Conservation (phyloP, 768 basidiomycete species). For the Tricholoma matsutake region DNA sequence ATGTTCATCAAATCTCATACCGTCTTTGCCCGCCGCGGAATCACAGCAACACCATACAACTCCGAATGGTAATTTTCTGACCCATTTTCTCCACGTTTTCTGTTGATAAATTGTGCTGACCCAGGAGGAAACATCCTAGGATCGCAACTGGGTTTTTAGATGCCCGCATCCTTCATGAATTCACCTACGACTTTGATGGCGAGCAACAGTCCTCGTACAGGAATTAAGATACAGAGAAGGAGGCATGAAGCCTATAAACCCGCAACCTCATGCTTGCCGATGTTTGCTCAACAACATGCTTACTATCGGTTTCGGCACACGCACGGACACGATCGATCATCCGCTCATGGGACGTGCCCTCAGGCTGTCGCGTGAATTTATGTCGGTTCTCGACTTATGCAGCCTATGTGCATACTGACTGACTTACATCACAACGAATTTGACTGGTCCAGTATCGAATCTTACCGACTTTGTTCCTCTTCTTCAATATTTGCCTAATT, state of each 20-base stretch:
- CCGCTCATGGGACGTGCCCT: constrained; percentile 36
- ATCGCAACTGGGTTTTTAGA: constrained; percentile 34
- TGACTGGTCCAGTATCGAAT: constrained; percentile 43
- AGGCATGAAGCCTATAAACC: constrained; percentile 35
- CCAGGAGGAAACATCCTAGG: constrained; percentile 42
- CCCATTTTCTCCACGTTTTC: no score
- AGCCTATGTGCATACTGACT: background rate
- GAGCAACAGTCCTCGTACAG: constrained; percentile 38
- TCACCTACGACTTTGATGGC: constrained; percentile 31
- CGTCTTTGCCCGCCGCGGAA: constrained; percentile 40
- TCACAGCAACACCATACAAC: constrained; percentile 43
- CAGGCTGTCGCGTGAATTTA: constrained; percentile 41
- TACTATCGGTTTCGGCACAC: constrained; percentile 39
- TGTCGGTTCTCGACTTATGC: constrained; percentile 26
- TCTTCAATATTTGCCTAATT: constrained; percentile 38
- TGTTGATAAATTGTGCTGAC: background rate
- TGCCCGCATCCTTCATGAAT: constrained; percentile 28
- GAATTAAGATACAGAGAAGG: constrained; percentile 29
- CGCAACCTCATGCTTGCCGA: constrained; percentile 37
- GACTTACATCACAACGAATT: constrained; percentile 29
- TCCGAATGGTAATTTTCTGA: constrained; percentile 32
- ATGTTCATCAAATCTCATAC: constrained; percentile 44
- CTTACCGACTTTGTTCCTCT: constrained; percentile 41
- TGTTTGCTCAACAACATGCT: constrained; percentile 45
- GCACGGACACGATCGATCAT: constrained; percentile 36